phyloP scores from a whole-genome alignment of 78 protist genomes.

The Bigelowiella natans region DNA sequence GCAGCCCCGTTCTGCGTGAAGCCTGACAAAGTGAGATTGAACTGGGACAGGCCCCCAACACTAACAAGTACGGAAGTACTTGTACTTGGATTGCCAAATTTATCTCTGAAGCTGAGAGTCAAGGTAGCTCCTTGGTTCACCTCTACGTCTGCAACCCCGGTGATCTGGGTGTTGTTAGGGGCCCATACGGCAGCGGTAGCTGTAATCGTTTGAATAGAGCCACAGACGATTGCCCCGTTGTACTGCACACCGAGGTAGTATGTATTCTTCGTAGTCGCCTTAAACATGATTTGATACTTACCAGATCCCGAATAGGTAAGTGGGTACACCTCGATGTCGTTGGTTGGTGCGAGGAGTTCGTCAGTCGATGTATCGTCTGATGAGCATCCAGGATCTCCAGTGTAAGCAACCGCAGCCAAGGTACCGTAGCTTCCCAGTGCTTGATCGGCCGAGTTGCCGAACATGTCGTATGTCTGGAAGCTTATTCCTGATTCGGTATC shows the following conservation, averaged over 20 bases:
- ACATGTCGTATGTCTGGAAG: background rate
- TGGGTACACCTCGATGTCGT: no score
- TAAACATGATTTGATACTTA: no score
- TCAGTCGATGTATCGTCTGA: no score
- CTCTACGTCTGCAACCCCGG: background rate
- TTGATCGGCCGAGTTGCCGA: background rate
- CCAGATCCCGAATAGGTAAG: no score
- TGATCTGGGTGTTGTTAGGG: background rate
- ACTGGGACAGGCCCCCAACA: no score
- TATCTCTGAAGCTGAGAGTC: background rate
- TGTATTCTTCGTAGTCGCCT: no score
- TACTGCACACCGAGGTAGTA: no score
- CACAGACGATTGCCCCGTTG: no score
- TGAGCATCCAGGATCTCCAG: background rate
- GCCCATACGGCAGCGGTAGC: background rate
- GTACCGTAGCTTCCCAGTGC: background rate
- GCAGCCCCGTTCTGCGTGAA: background rate
- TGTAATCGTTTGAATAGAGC: no score
- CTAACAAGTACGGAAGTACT: no score
- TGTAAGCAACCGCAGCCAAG: background rate
- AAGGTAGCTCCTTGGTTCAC: background rate
- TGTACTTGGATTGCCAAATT: background rate
- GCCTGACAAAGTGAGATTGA: background rate
- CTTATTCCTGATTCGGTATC: background rate
- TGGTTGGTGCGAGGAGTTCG: no score